Percentiles rank a stretch among this genome's conserved stretches.
These are phyloP conservation scores for Lonicera japonica DNA, from an alignment of 129 eudicot species.

Conservation along the genomic window DNA sequence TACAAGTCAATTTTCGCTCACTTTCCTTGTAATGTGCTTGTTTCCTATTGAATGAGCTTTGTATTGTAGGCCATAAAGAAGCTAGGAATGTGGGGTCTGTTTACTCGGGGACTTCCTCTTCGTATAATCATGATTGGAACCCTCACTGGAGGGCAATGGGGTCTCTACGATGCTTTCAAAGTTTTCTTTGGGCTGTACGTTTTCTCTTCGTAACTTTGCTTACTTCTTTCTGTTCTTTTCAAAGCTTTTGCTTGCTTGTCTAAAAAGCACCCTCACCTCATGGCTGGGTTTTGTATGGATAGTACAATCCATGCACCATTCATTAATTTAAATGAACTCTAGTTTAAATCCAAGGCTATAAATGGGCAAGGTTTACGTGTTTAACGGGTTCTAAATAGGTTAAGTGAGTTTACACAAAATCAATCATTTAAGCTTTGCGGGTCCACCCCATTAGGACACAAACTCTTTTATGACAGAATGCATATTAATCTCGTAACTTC, in stretches of 20 bases:
- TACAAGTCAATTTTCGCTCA: not conserved
- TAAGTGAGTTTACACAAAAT: too few relatives aligned
- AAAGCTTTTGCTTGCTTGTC: not conserved
- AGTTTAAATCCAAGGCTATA: too few relatives aligned
- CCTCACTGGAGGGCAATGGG: conserved; percentile 96
- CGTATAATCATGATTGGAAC: conserved; percentile 91
- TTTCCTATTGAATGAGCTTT: not conserved
- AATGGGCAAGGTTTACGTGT: too few relatives aligned
- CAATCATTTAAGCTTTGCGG: too few relatives aligned
- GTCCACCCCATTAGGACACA: too few relatives aligned
- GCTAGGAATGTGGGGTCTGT: conserved; percentile 64
- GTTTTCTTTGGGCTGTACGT: conserved; percentile 89
- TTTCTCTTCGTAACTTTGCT: not conserved
- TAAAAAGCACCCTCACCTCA: too few relatives aligned
- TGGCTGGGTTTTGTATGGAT: too few relatives aligned
- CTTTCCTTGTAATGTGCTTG: not conserved
- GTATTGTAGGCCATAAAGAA: conserved; percentile 69
- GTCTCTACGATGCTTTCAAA: conserved; percentile 87
- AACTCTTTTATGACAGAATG: too few relatives aligned
- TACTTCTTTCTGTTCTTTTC: not conserved
- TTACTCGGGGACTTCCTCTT: conserved; percentile 87
- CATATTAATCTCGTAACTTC: too few relatives aligned
- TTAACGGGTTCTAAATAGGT: too few relatives aligned
- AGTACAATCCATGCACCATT: too few relatives aligned
- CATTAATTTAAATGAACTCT: too few relatives aligned